Conservation (phyloP, 345 rosid genomes). For the Raphanus sativus region DNA sequence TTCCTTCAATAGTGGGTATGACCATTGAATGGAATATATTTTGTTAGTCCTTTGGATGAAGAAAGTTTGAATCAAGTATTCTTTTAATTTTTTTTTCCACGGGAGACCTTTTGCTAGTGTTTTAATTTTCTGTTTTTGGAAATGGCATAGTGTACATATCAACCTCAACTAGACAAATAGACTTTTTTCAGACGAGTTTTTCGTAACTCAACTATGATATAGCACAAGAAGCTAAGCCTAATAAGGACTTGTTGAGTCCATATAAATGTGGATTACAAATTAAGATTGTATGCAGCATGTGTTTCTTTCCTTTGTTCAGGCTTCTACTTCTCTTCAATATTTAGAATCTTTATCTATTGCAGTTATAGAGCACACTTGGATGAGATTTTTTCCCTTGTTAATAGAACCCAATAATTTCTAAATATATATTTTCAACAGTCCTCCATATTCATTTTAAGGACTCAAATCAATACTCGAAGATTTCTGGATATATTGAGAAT, state of each 20-base stretch:
- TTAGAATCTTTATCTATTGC: not conserved
- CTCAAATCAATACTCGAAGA: not conserved
- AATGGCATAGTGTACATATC: too few relatives aligned
- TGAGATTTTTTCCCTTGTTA: not conserved
- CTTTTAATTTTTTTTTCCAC: too few relatives aligned
- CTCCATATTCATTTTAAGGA: not conserved
- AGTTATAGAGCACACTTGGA: not conserved
- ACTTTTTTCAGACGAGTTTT: not conserved
- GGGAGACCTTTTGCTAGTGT: not conserved
- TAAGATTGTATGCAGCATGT: not conserved
- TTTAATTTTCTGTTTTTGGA: too few relatives aligned
- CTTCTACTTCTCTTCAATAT: not conserved
- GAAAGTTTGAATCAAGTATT: not conserved
- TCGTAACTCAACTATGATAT: not conserved
- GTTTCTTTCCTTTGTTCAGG: not conserved
- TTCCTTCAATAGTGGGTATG: not conserved
- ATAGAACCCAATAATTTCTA: not conserved
- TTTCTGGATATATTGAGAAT: too few relatives aligned
- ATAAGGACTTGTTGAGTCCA: not conserved
- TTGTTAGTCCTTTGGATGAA: not conserved
- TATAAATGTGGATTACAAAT: not conserved
- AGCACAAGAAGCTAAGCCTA: not conserved
- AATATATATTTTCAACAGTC: not conserved
- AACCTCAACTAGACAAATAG: too few relatives aligned
- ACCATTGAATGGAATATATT: too few relatives aligned